Percentiles rank a stretch among this genome's conserved stretches.
These are phyloP conservation scores for Aspergillus phoenicis DNA, from an alignment of 2,329 filamentous ascomycete species.

Conservation along the genomic window DNA sequence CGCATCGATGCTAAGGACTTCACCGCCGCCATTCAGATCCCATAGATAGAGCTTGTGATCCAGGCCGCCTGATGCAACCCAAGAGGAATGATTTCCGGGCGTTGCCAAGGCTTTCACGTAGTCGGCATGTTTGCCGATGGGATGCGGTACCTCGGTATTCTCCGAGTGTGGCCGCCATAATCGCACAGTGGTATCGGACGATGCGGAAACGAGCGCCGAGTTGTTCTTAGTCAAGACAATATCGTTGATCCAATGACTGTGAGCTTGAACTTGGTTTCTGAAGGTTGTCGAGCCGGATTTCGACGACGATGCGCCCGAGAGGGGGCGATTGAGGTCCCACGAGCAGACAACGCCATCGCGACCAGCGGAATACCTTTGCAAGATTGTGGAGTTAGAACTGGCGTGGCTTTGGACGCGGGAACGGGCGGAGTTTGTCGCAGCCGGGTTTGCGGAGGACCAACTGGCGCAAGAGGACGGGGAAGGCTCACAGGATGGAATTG, in stretches of 20 bases:
- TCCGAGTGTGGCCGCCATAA: slow-evolving; percentile 78
- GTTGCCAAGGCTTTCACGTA: slow-evolving; percentile 94
- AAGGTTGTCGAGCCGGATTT: slow-evolving; percentile 53
- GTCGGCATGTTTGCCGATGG: slow-evolving; percentile 90
- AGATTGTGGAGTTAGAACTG: slow-evolving; percentile 23
- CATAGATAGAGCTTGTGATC: slow-evolving; percentile 91
- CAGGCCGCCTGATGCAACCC: slow-evolving; percentile 91
- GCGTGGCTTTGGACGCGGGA: slow-evolving; percentile 8
- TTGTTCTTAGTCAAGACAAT: slow-evolving; percentile 79
- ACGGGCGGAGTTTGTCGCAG: neutral
- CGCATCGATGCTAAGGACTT: slow-evolving; percentile 79
- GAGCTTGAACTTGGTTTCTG: slow-evolving; percentile 70
- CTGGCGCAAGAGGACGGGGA: neutral
- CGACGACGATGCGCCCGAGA: slow-evolving; percentile 32
- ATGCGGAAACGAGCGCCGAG: slow-evolving; percentile 79
- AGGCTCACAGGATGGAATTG: slow-evolving; percentile 79
- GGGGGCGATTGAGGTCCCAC: slow-evolving; percentile 70
- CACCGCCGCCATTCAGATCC: slow-evolving; percentile 86
- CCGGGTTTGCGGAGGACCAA: slow-evolving; percentile 1
- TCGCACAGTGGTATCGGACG: slow-evolving; percentile 92
- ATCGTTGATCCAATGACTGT: slow-evolving; percentile 97
- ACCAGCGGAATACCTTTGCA: slow-evolving; percentile 82
- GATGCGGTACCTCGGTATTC: slow-evolving; percentile 66
- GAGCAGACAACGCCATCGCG: slow-evolving; percentile 94
- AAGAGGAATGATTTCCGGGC: slow-evolving; percentile 69